Evolutionary conservation across 179 eudicot species (phyloP).

Genomic region (Amaranthus tricolor): DNA sequence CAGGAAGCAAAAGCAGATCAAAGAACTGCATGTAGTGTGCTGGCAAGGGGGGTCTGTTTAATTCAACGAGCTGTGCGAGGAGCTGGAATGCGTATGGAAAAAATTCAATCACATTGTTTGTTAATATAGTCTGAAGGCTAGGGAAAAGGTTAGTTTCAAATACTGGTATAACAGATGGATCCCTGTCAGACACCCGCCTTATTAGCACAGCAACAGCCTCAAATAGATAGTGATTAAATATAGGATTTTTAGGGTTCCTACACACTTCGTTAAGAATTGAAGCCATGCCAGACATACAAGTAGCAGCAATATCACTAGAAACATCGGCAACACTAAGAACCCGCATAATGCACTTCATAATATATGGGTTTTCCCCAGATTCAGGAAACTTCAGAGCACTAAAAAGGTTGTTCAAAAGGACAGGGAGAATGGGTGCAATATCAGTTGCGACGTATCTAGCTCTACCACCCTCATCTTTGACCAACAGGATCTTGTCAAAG

Average conservation of each 20-base stretch:
- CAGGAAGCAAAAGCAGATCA: slow-evolving; percentile 63
- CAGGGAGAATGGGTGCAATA: slow-evolving; percentile 54
- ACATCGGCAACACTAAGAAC: slow-evolving; percentile 89
- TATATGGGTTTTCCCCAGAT: slow-evolving; percentile 91
- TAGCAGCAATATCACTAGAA: slow-evolving; percentile 64
- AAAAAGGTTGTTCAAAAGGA: slow-evolving; percentile 76
- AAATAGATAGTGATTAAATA: slow-evolving; percentile 80
- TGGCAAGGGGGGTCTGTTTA: slow-evolving; percentile 71
- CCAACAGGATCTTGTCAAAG: slow-evolving; percentile 81
- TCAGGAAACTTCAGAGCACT: slow-evolving; percentile 74
- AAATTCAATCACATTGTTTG: slow-evolving; percentile 67
- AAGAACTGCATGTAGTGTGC: slow-evolving; percentile 74
- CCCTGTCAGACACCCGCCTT: slow-evolving; percentile 69
- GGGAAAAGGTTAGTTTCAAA: slow-evolving; percentile 82
- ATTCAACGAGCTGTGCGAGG: slow-evolving; percentile 88
- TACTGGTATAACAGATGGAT: slow-evolving; percentile 62
- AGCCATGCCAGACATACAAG: slow-evolving; percentile 68
- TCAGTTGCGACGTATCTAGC: slow-evolving; percentile 71
- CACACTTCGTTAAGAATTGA: slow-evolving; percentile 73
- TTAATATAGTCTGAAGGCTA: slow-evolving; percentile 61
- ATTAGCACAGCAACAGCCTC: slow-evolving; percentile 88
- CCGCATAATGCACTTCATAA: slow-evolving; percentile 96
- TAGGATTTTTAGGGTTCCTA: slow-evolving; percentile 83
- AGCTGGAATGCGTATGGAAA: slow-evolving; percentile 93
- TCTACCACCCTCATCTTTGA: slow-evolving; percentile 71